A percentile compares a stretch with the other conserved stretches of the same genome.
phyloP scores from a whole-genome alignment of 495 filamentous ascomycete species.

The Aspergillus baeticus region DNA sequence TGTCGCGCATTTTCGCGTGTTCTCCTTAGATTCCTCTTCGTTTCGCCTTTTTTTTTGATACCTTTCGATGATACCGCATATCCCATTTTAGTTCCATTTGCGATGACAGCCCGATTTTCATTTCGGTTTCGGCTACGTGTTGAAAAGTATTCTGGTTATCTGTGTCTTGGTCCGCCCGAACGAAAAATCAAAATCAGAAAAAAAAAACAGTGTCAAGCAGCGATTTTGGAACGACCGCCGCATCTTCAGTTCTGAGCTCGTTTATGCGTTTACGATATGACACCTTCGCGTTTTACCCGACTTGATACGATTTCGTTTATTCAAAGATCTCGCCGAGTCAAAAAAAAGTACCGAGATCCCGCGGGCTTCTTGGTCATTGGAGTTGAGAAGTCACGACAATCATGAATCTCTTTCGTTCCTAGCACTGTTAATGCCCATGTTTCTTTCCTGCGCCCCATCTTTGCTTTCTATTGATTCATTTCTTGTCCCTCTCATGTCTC shows the following conservation, averaged over 20 bases:
- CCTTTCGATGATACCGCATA: conserved; percentile 41
- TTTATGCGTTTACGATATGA: conserved; percentile 18
- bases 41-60: conserved; percentile 25
- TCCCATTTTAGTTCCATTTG: conserved; percentile 28
- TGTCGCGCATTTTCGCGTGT: conserved; percentile 15
- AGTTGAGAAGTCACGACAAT: conserved; percentile 45
- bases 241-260: conserved; percentile 19
- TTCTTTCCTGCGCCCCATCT: conserved; percentile 18
- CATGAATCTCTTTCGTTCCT: conserved; percentile 34
- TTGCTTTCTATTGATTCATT: conserved; percentile 13
- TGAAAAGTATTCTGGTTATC: conserved; percentile 38
- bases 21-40: conserved; percentile 32
- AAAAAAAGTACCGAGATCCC: conserved; percentile 14
- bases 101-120: conserved; percentile 31
- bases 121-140: conserved; percentile 24
- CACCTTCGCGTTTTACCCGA: conserved; percentile 11
- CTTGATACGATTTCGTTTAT: conserved; percentile 20
- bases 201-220: conserved; percentile 38
- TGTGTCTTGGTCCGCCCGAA: conserved; percentile 13
- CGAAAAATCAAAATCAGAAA: conserved; percentile 27
- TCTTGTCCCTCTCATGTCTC: conserved; percentile 15
- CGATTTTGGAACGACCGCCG: conserved; percentile 32
- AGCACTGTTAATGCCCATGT: conserved; percentile 11
- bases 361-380: conserved; percentile 16
- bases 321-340: conserved; percentile 16